phyloP scores from a whole-genome alignment of 2,329 filamentous ascomycete species.

The Phialophora expanda region DNA sequence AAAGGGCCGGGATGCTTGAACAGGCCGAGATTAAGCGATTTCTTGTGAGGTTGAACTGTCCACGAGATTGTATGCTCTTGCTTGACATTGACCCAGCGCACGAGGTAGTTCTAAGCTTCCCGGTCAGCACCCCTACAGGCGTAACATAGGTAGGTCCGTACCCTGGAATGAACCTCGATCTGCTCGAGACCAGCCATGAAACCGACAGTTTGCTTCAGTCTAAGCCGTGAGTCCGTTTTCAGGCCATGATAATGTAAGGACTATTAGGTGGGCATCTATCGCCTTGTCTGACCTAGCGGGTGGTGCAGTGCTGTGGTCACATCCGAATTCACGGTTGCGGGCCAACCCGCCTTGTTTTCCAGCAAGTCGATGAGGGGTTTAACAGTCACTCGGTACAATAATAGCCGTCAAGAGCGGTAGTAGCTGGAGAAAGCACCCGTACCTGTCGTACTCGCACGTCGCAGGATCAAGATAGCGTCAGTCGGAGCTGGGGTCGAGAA shows the following conservation, averaged over 20 bases:
- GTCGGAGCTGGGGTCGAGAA: constrained; percentile 9
- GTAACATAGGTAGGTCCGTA: constrained; percentile 52
- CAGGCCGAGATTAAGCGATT: constrained; percentile 97
- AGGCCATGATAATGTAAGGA: constrained; percentile 8
- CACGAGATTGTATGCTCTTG: constrained; percentile 92
- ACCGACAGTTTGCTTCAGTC: constrained; percentile 1
- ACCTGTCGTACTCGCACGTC: neutral
- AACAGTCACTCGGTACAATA: constrained; percentile 1
- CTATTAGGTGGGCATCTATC: neutral
- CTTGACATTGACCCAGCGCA: constrained; percentile 93
- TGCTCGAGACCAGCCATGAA: constrained; percentile 93
- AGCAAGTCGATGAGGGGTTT: neutral
- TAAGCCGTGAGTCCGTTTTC: neutral
- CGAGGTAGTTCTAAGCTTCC: constrained; percentile 80
- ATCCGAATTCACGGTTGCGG: neutral
- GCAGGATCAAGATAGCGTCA: neutral
- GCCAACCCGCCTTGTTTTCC: neutral
- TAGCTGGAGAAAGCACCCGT: neutral
- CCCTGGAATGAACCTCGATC: constrained; percentile 96
- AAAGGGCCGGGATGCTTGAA: constrained; percentile 89
- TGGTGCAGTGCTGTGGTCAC: neutral
- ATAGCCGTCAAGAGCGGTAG: neutral
- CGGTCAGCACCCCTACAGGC: constrained; percentile 15
- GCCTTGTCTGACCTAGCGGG: neutral
- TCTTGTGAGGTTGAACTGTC: constrained; percentile 97